These are phyloP conservation scores for Plasmodium relictum DNA, from an alignment of 169 alveolate genomes.

Conservation along the genomic window DNA sequence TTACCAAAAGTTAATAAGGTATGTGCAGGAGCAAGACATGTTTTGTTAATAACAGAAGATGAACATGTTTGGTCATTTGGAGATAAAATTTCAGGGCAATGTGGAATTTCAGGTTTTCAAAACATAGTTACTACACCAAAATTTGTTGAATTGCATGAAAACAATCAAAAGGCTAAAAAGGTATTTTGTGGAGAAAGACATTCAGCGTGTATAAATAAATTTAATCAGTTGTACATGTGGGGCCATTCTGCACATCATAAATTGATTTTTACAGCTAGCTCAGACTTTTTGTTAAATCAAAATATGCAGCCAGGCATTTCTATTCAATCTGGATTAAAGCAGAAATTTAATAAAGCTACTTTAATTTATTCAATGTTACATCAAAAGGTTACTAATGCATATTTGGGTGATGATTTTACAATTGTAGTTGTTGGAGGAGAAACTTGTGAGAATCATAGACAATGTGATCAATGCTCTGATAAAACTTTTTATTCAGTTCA, in stretches of 20 bases:
- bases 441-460: conserved; percentile 21
- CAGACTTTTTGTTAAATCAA: conserved; percentile 83
- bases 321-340: conserved; percentile 85
- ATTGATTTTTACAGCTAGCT: conserved; percentile 87
- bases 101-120: conserved; percentile 87
- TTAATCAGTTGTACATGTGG: conserved; percentile 89
- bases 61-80: conserved; percentile 88
- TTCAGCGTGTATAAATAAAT: conserved; percentile 86
- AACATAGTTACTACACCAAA: conserved; percentile 75
- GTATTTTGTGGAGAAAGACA: conserved; percentile 88
- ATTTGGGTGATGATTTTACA: conserved; percentile 84
- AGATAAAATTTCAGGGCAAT: conserved; percentile 89
- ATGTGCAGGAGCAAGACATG: conserved; percentile 89
- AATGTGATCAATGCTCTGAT: conserved; percentile 38
- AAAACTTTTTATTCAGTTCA: conserved; percentile 52
- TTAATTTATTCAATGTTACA: conserved; percentile 84
- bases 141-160: conserved; percentile 79
- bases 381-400: conserved; percentile 85
- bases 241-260: conserved; percentile 92
- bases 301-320: conserved; percentile 90
- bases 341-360: conserved; percentile 79
- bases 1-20: conserved; percentile 76
- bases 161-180: conserved; percentile 78
- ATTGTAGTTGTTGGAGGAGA: conserved; percentile 86
- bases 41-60: conserved; percentile 82